Evolutionary conservation across 352 stramenopile genomes (phyloP).

Genomic region (Phytophthora cryptogea): DNA sequence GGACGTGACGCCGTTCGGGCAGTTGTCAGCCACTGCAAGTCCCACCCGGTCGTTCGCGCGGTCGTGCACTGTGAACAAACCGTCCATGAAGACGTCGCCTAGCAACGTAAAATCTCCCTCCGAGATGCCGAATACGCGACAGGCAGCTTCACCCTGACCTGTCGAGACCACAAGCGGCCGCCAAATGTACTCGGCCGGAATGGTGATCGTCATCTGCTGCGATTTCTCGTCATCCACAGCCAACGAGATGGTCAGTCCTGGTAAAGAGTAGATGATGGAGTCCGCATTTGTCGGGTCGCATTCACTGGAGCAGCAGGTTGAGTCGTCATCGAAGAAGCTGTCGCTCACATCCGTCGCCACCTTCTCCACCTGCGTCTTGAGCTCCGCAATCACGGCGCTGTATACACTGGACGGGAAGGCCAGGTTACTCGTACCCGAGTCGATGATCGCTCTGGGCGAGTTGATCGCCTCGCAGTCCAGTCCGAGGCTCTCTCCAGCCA

Average conservation of each 20-base stretch:
- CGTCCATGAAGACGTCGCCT: slow-evolving; percentile 87
- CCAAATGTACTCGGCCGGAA: slow-evolving; percentile 86
- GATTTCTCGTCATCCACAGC: slow-evolving; percentile 49
- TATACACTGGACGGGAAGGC: slow-evolving; percentile 75
- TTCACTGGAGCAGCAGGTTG: slow-evolving; percentile 64
- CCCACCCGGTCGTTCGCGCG: slow-evolving; percentile 58
- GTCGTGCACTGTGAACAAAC: slow-evolving; percentile 82
- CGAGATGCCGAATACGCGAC: slow-evolving; percentile 83
- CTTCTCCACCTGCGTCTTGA: slow-evolving; percentile 58
- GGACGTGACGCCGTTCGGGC: slow-evolving; percentile 71
- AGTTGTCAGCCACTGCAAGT: slow-evolving; percentile 68
- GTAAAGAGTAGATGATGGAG: slow-evolving; percentile 67
- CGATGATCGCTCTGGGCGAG: slow-evolving; percentile 70
- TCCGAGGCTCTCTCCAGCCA: slow-evolving; percentile 45
- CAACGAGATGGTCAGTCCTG: slow-evolving; percentile 64
- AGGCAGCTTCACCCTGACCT: slow-evolving; percentile 43
- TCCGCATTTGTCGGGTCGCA: slow-evolving; percentile 70
- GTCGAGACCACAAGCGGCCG: slow-evolving; percentile 66
- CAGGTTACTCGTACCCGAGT: slow-evolving; percentile 85
- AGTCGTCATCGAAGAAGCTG: slow-evolving; percentile 73
- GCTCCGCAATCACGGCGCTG: slow-evolving; percentile 51
- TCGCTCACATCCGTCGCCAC: slow-evolving; percentile 45
- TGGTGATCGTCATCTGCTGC: slow-evolving; percentile 73
- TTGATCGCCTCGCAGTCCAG: slow-evolving; percentile 73
- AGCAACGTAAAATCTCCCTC: slow-evolving; percentile 77